Evolutionary conservation across 331 rosid genomes (phyloP).

Genomic region (Malus hybrid): DNA sequence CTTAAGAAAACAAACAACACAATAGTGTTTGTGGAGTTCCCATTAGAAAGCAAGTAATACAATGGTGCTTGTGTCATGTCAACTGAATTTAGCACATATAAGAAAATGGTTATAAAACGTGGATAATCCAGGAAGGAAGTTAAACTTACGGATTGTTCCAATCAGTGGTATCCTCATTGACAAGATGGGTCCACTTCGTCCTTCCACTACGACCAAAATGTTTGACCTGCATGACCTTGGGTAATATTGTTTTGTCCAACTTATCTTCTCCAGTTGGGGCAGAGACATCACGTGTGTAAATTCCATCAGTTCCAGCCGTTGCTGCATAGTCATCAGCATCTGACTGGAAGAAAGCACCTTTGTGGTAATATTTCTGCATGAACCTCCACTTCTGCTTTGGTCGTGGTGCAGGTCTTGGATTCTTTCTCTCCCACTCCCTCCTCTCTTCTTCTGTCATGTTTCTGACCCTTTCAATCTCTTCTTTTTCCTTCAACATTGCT

Average conservation of each 20-base stretch:
- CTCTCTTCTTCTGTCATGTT: slow-evolving; percentile 98
- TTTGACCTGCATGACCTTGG: slow-evolving; percentile 97
- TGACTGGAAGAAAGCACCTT: slow-evolving; percentile 90
- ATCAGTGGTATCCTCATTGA: slow-evolving; percentile 92
- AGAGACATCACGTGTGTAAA: slow-evolving; percentile 76
- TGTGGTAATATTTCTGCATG: slow-evolving; percentile 95
- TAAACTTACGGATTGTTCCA: slow-evolving; percentile 89
- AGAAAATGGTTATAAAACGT: not conserved
- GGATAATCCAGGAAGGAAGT: not conserved
- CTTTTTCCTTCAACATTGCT: slow-evolving; percentile 76
- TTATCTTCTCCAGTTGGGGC: slow-evolving; percentile 95
- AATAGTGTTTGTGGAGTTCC: not conserved
- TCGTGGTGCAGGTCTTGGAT: slow-evolving; percentile 51
- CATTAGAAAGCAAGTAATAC: too few species aligned
- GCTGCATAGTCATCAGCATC: slow-evolving; percentile 49
- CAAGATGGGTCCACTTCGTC: slow-evolving; percentile 97
- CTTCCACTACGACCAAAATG: slow-evolving; percentile 99
- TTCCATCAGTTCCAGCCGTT: slow-evolving; percentile 44
- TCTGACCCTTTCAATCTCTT: slow-evolving; percentile 83
- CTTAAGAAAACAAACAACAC: not conserved
- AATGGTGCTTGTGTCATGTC: too few species aligned
- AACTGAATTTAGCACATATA: not conserved
- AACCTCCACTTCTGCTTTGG: slow-evolving; percentile 84
- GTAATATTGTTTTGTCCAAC: slow-evolving; percentile 88
- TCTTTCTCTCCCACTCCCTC: slow-evolving; percentile 97